Evolutionary conservation across 1,284 basidiomycete genomes (phyloP), one percentile per base, ranked within the genome.

Genomic region (Cryptococcus sp.): DNA sequence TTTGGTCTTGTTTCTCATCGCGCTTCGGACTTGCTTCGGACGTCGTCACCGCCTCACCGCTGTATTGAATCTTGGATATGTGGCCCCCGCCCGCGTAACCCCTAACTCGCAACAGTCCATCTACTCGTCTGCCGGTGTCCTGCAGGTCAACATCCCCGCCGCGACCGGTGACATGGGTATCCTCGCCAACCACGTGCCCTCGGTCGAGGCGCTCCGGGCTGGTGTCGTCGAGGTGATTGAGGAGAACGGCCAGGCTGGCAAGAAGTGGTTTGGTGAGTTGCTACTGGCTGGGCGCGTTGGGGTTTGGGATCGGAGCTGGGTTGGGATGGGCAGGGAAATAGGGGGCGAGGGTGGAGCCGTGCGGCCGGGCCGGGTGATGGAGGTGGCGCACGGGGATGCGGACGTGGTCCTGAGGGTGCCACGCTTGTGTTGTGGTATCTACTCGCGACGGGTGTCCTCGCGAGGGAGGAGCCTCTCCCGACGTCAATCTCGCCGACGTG

Each of bases 151-250:
- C 81, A 81, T 96, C 67, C 81, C 92, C 46, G 94, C 92, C 50
- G 88, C 87, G 56, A 87, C 90, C n/a, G 94, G 93, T 78, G 93
- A 96, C 79, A 96, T 97, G 92, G 93, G 94, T 83, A 89, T 97
- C 72, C 85, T 97, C 64, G 90, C 94, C 69, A 94, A 94, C 83
- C 93, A 98, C 80, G 92, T 96, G 59, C 87, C 93, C 45, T 88
- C 91, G 35, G 88, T 97, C 62, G 93, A 98, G 79, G 84, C 93
- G 52, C 82, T 98, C 57, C 88, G 90, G 74, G 87, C 94, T 48
- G 94, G 93, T 76, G 83, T 97, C 61, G 82, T 98, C 56, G 93
- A 98, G 80, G 88, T 97, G 64, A 85, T 96, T 64, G 92, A 95
- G 80, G 80, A 84, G 20, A 81, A 80, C 56, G 86, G 85, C 66